Percentiles rank a stretch among this genome's conserved stretches.
Conservation (phyloP, 768 basidiomycete species). For the Termitomyces sp. region DNA sequence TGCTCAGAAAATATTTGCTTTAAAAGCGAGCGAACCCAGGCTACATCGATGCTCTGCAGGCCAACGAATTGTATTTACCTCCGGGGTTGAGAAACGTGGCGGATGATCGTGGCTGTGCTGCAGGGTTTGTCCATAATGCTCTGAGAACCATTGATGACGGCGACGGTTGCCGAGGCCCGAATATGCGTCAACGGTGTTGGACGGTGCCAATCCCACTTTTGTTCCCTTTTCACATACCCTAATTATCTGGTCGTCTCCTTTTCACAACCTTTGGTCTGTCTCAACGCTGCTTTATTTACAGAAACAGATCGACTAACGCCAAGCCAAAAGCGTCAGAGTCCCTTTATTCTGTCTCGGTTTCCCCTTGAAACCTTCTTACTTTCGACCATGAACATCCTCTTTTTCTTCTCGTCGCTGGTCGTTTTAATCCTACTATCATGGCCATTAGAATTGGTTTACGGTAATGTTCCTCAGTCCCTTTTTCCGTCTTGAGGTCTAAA, state of each 20-base stretch:
- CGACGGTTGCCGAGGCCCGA: neutral
- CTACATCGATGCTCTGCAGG: neutral
- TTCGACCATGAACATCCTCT: constrained; percentile 30
- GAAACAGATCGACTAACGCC: constrained; percentile 17
- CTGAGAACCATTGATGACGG: neutral
- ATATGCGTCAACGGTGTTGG: neutral
- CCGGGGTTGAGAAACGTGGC: neutral
- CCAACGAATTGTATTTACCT: neutral
- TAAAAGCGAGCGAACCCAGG: neutral
- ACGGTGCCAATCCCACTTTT: neutral
- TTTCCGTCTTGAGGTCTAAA: constrained; percentile 4
- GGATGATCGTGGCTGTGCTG: constrained; percentile 1
- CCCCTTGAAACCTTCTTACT: constrained; percentile 13
- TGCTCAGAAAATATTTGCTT: neutral
- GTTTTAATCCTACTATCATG: constrained; percentile 34
- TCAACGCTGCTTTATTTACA: constrained; percentile 3
- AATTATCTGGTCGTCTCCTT: neutral
- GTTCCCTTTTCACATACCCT: neutral
- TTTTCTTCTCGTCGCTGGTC: constrained; percentile 38
- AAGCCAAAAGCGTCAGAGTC: constrained; percentile 12
- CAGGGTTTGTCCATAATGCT: neutral
- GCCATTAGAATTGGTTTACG: constrained; percentile 21
- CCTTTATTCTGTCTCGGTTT: constrained; percentile 7
- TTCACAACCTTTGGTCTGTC: constrained; percentile 7
- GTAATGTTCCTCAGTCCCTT: constrained; percentile 19